A percentile compares a stretch with the other conserved stretches of the same genome.
phyloP scores from a whole-genome alignment of 805 yeast species.

The Ogataea ganodermae region DNA sequence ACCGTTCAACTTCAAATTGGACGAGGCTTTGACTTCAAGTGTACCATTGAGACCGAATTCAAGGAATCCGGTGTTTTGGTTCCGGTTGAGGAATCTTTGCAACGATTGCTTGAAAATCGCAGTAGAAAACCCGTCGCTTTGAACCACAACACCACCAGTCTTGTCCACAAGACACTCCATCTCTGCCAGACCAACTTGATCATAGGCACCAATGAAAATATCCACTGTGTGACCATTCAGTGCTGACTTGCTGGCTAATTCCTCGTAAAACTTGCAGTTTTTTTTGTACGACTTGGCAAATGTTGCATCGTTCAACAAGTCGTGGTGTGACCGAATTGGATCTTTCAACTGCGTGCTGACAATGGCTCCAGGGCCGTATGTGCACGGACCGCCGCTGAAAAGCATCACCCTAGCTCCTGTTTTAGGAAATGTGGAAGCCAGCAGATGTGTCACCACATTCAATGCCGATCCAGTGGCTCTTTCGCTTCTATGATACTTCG shows the following conservation, averaged over 20 bases:
- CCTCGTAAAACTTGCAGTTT: constrained; percentile 49
- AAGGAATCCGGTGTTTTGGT: constrained; percentile 37
- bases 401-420: constrained; percentile 56
- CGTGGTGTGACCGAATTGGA: constrained; percentile 68
- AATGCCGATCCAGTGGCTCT: constrained; percentile 65
- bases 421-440: constrained; percentile 42
- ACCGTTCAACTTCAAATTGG: constrained; percentile 56
- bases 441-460: constrained; percentile 44
- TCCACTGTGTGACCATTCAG: constrained; percentile 56
- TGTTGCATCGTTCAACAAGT: constrained; percentile 47
- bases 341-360: constrained; percentile 58
- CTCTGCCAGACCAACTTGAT: constrained; percentile 67
- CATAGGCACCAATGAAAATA: constrained; percentile 65
- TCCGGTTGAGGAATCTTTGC: constrained; percentile 49
- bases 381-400: constrained; percentile 66
- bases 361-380: constrained; percentile 64
- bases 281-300: constrained; percentile 43
- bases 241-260: constrained; percentile 49
- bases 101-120: constrained; percentile 70
- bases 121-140: constrained; percentile 66
- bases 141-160: constrained; percentile 65
- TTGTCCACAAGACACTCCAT: constrained; percentile 59
- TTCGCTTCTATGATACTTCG: constrained; percentile 46
- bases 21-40: constrained; percentile 54
- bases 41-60: constrained; percentile 62